Evolutionary conservation across 108 stramenopile genomes (phyloP), one percentile per base, ranked within the genome.

Genomic region (Stephanodiscus triporus): DNA sequence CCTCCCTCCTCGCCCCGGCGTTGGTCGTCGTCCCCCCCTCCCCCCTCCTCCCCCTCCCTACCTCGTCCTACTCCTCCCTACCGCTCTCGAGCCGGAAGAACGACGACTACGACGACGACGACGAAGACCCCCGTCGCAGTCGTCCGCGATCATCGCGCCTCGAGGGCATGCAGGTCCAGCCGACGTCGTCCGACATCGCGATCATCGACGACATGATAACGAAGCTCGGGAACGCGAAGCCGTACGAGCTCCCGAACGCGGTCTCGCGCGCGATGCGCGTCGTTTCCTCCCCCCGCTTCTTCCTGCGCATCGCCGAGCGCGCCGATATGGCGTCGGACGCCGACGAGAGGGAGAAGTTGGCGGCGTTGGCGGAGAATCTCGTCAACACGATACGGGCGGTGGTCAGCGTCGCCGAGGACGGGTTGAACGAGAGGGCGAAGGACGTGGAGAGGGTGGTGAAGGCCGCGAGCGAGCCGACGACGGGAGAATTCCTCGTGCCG

Each of bases 161-260:
- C 40, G 84, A 92, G 69, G 94, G 91, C 36, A 95, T 93, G 75
- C 87, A 86, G 57, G 80, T 91, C 27, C 69, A 83, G 17, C 94
- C 91, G 7, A 82, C 86, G 2, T 71, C 66, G 11, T 43, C 86
- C 27, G 91, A 95, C 68, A 27, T 89, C 6, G 72, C 85, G 65
- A 63, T 95, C 57, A 95, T 95, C 85, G 94, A 95, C 76, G 89
- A 93, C 71, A 95, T 95, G 94, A 93, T 95, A 37, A 74, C 66
- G 32, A 95, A 95, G 70, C 65, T 95, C 24, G 49, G 83, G 55
- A 68, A 87, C 53, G 91, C 94, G 42, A 90, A 91, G 72, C 89
- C 91, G 0, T 91, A 91, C 63, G 95, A 96, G 48, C 80, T 93
- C n/a, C 92, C 92, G 6, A 88, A 84, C 68, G 92, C 95, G 43